These are phyloP conservation scores for Epichloe glyceriae DNA, from an alignment of 2,329 filamentous ascomycete genomes.

Conservation along the genomic window DNA sequence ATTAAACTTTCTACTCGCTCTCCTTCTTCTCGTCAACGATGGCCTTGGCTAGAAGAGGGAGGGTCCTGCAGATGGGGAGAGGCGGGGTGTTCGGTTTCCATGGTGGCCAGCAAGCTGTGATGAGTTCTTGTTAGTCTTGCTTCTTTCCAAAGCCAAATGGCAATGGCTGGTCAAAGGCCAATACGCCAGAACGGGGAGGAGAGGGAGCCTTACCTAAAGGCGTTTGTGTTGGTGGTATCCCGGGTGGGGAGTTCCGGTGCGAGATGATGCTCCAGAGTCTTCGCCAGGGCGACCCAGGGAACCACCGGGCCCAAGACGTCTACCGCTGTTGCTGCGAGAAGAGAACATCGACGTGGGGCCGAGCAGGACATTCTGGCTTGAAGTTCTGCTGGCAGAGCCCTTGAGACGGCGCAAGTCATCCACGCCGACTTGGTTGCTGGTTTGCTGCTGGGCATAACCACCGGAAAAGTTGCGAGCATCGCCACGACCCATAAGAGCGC, in stretches of 20 bases:
- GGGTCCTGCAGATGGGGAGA: slow-evolving; percentile 58
- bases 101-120: slow-evolving; percentile 42
- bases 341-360: slow-evolving; percentile 80
- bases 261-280: slow-evolving; percentile 76
- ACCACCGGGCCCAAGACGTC: slow-evolving; percentile 64
- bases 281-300: slow-evolving; percentile 62
- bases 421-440: slow-evolving; percentile 77
- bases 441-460: slow-evolving; percentile 56
- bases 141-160: background rate
- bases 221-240: slow-evolving; percentile 58
- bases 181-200: background rate
- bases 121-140: background rate
- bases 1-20: slow-evolving; percentile 29
- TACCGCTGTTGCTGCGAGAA: slow-evolving; percentile 82
- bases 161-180: background rate
- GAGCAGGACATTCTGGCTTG: slow-evolving; percentile 53
- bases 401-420: slow-evolving; percentile 84
- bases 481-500: slow-evolving; percentile 64
- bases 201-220: slow-evolving; percentile 65
- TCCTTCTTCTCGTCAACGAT: slow-evolving; percentile 45
- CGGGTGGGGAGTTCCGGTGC: slow-evolving; percentile 73
- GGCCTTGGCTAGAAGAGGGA: slow-evolving; percentile 55
- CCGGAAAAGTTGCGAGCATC: slow-evolving; percentile 76
- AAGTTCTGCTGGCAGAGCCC: slow-evolving; percentile 41
- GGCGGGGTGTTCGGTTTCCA: slow-evolving; percentile 49